These are phyloP conservation scores for Goffeauzyma gilvescens DNA, from an alignment of 768 basidiomycete species.

Conservation along the genomic window DNA sequence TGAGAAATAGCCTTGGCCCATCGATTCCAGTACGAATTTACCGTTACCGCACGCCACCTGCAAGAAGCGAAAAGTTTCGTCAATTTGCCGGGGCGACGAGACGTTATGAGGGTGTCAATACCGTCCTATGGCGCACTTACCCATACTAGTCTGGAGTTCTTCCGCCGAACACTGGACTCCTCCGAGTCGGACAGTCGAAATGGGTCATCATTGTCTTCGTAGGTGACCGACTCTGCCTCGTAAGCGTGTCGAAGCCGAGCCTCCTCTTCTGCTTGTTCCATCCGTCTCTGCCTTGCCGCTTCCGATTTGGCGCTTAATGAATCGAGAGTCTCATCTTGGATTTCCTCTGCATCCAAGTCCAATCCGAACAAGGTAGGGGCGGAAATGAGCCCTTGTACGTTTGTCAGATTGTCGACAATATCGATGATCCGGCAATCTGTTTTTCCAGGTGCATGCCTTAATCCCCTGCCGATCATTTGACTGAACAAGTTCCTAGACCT, in stretches of 20 bases:
- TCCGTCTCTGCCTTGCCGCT: not conserved
- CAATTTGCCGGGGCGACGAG: not conserved
- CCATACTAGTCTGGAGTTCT: not conserved
- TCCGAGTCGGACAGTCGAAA: conserved; percentile 33
- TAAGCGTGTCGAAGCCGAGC: conserved; percentile 38
- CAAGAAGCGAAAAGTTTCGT: conserved; percentile 36
- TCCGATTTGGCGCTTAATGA: conserved; percentile 37
- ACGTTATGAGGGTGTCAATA: not conserved
- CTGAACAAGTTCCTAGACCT: conserved; percentile 71
- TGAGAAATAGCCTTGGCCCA: conserved; percentile 17
- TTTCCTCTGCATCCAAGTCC: conserved; percentile 38
- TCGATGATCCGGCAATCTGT: conserved; percentile 72
- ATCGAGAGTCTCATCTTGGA: conserved; percentile 40
- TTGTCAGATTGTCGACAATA: conserved; percentile 57
- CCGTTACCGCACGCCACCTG: conserved; percentile 61
- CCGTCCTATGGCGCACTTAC: not conserved
- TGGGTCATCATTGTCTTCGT: conserved; percentile 57
- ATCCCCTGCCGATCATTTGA: conserved; percentile 90
- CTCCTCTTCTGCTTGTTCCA: not conserved
- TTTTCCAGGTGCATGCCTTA: conserved; percentile 74
- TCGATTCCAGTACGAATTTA: conserved; percentile 39
- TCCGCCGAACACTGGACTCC: not conserved
- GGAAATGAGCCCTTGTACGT: conserved; percentile 53
- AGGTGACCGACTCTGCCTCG: conserved; percentile 41
- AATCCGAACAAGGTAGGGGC: conserved; percentile 71